Conservation (phyloP, 345 rosid species). For the Firmiana major region DNA sequence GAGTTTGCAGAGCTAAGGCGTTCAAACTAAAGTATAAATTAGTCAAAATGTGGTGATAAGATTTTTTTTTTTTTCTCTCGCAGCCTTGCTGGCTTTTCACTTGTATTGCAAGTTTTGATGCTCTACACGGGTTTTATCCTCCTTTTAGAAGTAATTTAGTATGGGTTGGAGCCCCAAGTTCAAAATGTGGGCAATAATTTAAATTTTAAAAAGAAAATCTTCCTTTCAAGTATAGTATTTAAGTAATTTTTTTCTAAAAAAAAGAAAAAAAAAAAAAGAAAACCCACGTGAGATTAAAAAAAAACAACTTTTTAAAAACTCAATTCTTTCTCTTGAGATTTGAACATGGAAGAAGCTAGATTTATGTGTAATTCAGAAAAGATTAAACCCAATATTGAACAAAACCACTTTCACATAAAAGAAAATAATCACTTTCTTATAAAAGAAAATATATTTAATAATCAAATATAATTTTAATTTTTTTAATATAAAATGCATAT, state of each 20-base stretch:
- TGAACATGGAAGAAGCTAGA: conserved; percentile 9
- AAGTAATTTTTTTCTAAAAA: neutral
- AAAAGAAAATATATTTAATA: too few species aligned
- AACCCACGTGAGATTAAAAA: neutral
- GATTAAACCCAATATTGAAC: neutral
- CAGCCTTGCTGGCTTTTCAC: neutral
- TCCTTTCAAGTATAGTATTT: neutral
- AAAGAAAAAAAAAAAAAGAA: neutral
- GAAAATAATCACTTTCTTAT: too few species aligned
- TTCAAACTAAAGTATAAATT: neutral
- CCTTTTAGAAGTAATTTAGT: neutral
- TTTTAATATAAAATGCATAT: too few species aligned
- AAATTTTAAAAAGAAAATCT: neutral
- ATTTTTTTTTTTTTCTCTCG: neutral
- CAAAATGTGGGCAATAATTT: neutral
- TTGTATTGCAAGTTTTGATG: neutral
- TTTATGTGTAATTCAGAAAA: conserved; percentile 15
- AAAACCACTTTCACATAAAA: neutral
- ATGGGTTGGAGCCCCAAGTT: neutral
- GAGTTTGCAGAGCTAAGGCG: neutral
- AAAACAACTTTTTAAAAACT: neutral
- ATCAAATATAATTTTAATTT: too few species aligned
- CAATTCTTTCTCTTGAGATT: neutral
- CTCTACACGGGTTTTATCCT: neutral
- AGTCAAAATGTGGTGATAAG: neutral